Evolutionary conservation across 164 flowering plant genomes (phyloP), one percentile per base, ranked within the genome.

Genomic region (Chloranthus sessilifolius): DNA sequence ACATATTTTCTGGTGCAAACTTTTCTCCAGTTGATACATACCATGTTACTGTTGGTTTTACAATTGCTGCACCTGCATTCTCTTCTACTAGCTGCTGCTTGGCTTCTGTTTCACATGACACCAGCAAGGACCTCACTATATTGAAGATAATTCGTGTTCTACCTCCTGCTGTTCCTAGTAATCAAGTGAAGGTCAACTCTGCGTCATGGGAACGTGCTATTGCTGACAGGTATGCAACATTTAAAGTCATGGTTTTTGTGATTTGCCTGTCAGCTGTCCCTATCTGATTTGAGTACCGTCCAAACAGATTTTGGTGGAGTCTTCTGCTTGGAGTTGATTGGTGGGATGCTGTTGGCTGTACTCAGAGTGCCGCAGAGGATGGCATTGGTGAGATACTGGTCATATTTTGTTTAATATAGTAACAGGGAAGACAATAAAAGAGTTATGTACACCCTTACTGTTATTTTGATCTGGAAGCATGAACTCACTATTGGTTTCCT

Each of bases 331-430:
- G 96, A 59, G 96, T 87, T 72, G 97, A 94, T 76, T 94, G 99
- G 99, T 94, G 99, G 99, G 99, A 94, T 83, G 99, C 96, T 58
- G 92, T 94, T 64, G 99, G 97, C 52, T 89, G 97, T 68, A 81
- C 97, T 37, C 99, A 86, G 64, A 94, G 99, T 76, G 97, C 99
- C 51, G 85, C 96, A 29, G 99, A 94, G 74, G 97, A 87, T 79
- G 90, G 95, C 29, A 83, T 94, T 68, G 97, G 99, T 94, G 76
- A 70, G 56, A 38, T 19, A 33, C 3, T 12, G n/a, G 15, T 23
- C 4, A 12, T 16, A 36, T 37, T 2, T 38, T 38, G 11, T 9
- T 43, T 43, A n/a, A 15, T 43, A 7, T 43, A 27, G 25, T 21
- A 7, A 19, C 14, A 14, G 41, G 41, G 4, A 38, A 38, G n/a